Percentiles rank a stretch among this genome's conserved stretches.
Evolutionary conservation across 441 rosid species (phyloP).

Genomic region (Croton setiger): DNA sequence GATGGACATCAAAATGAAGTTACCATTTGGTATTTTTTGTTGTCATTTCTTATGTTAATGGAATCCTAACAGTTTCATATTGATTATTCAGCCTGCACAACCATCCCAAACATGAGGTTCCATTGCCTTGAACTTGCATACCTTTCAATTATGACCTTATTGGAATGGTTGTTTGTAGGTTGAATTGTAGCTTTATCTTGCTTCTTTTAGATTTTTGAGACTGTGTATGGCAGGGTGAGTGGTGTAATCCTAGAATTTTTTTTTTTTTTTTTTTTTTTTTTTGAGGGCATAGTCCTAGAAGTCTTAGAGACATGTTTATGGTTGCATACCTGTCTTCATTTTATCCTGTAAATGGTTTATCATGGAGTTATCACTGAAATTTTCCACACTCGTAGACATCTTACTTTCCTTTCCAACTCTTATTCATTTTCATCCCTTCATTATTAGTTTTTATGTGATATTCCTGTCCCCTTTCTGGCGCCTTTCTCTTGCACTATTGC

Average conservation of each 20-base stretch:
- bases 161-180: not conserved
- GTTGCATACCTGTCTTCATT: not conserved
- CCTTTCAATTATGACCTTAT: too few relatives aligned
- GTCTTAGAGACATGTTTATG: not conserved
- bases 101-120: not conserved
- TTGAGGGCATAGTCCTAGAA: not conserved
- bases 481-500: constrained; percentile 3
- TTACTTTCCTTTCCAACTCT: not conserved
- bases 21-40: not conserved
- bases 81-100: constrained; percentile 4
- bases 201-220: not conserved
- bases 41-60: not conserved
- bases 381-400: not conserved
- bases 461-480: not conserved
- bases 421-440: not conserved
- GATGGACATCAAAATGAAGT: not conserved
- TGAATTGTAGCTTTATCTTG: not conserved
- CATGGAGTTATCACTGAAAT: not conserved
- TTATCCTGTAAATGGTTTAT: too few relatives aligned
- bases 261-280: too few relatives aligned
- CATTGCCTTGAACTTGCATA: not conserved
- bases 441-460: not conserved
- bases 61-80: not conserved
- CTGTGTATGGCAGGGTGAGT: not conserved
- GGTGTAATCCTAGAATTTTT: too few relatives aligned